These are phyloP conservation scores for Sporothrix protearum DNA, from an alignment of 2,329 filamentous ascomycete genomes.

Conservation along the genomic window DNA sequence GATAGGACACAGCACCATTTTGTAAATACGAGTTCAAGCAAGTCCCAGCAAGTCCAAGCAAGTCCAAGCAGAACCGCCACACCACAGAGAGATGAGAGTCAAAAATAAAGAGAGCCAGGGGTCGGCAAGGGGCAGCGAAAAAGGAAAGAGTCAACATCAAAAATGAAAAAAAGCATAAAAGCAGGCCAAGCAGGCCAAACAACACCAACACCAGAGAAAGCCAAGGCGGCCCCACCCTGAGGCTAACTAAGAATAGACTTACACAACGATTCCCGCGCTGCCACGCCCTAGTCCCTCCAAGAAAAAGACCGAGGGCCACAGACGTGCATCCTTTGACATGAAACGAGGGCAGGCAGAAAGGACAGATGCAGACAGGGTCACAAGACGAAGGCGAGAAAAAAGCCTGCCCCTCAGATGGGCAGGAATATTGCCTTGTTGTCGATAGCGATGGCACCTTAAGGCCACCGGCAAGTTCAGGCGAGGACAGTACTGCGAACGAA, in stretches of 20 bases:
- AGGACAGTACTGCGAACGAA: no score
- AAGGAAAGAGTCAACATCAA: background rate
- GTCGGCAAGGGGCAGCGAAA: background rate
- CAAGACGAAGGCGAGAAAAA: background rate
- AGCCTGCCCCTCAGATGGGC: background rate
- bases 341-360: background rate
- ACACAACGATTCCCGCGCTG: background rate
- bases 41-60: no score
- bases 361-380: background rate
- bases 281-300: background rate
- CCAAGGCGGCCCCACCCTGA: constrained; percentile 1
- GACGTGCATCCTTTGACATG: background rate
- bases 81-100: background rate
- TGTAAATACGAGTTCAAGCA: background rate
- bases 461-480: background rate
- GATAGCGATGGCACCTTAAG: background rate
- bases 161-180: background rate
- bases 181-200: background rate
- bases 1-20: background rate
- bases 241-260: constrained; percentile 1
- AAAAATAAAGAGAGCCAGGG: background rate
- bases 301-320: background rate
- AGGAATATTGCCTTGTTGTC: background rate
- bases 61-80: background rate
- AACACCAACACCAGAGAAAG: background rate